A percentile compares a stretch with the other conserved stretches of the same genome.
Evolutionary conservation across 208 protist genomes (phyloP).

Genomic region (Trypanosoma scelopori): DNA sequence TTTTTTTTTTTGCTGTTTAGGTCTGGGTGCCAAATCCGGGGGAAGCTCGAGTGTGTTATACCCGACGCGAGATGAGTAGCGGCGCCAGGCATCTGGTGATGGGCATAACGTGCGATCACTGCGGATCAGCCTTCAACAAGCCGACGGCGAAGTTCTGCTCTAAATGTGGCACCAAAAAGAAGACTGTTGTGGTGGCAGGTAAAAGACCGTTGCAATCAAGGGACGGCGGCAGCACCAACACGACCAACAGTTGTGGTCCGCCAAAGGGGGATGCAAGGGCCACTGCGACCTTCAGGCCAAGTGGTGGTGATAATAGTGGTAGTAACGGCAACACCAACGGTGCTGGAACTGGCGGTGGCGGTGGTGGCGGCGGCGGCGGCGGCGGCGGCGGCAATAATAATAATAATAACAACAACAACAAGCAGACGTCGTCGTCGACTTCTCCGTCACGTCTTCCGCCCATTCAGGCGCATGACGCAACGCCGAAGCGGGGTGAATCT

Average conservation of each 20-base stretch:
- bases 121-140: constrained; percentile 69
- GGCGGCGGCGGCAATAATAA: not conserved
- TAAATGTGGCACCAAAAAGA: constrained; percentile 73
- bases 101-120: constrained; percentile 42
- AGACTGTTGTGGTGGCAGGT: not conserved
- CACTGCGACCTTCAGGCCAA: constrained; percentile 1
- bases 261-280: not conserved
- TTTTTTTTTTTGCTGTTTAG: constrained; percentile 10
- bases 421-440: not conserved
- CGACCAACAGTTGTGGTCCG: not conserved
- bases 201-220: not conserved
- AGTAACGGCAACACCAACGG: constrained; percentile 1
- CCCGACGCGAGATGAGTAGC: not conserved
- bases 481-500: constrained; percentile 7
- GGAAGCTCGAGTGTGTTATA: not conserved
- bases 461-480: not conserved
- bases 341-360: no score
- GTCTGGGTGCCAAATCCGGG: no score
- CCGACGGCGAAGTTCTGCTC: constrained; percentile 79
- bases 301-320: constrained; percentile 3
- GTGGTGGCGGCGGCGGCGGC: no score
- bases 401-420: not conserved
- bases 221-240: not conserved
- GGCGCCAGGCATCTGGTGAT: not conserved
- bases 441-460: not conserved